Evolutionary conservation across 352 stramenopile genomes (phyloP).

Genomic region (Phytopythium kandeliae): DNA sequence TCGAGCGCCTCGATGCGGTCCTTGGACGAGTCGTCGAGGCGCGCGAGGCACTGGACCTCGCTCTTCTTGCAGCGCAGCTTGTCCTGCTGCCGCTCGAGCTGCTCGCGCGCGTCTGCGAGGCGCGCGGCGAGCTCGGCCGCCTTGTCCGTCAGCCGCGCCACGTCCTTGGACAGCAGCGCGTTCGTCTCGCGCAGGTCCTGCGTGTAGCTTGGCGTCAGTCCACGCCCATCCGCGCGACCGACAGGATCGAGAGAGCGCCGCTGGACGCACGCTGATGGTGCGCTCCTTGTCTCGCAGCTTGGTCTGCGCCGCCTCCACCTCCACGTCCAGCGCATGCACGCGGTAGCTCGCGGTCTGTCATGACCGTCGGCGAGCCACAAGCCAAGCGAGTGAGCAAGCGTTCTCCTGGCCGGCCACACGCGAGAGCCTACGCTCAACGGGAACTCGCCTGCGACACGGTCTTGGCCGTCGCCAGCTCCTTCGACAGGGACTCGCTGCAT

Average conservation of each 20-base stretch:
- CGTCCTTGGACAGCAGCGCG: conserved; percentile 52
- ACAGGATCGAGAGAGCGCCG: not conserved
- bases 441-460: conserved; percentile 54
- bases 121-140: conserved; percentile 43
- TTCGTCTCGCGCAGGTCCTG: conserved; percentile 65
- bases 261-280: conserved; percentile 30
- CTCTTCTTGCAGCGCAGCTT: conserved; percentile 71
- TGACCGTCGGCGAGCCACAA: not conserved
- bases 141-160: conserved; percentile 38
- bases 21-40: conserved; percentile 72
- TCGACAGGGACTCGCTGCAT: conserved; percentile 48
- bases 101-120: conserved; percentile 41
- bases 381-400: too few relatives aligned
- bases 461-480: conserved; percentile 62
- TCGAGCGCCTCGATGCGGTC: conserved; percentile 76
- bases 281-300: conserved; percentile 75
- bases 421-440: too few relatives aligned
- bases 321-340: conserved; percentile 67
- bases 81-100: conserved; percentile 56
- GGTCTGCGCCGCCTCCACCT: conserved; percentile 68
- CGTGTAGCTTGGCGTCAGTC: not conserved
- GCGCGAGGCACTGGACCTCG: conserved; percentile 69
- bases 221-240: too few relatives aligned
- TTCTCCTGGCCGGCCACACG: too few relatives aligned
- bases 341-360: conserved; percentile 55